Evolutionary conservation across 2,329 filamentous ascomycete genomes (phyloP).

Genomic region (Colletotrichum filicis): DNA sequence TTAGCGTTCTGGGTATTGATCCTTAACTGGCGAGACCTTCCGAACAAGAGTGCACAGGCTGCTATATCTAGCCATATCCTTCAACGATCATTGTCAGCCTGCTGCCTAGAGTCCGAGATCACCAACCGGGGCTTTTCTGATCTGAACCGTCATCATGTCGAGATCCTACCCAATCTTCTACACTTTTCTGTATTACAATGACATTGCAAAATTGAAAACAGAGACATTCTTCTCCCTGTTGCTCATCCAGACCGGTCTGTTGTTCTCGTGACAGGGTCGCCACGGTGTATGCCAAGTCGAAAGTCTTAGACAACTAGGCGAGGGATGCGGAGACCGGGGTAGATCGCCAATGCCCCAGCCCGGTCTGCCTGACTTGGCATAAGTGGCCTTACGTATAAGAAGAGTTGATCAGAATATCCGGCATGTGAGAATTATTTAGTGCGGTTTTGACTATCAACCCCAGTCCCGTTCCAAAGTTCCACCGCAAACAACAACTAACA

Average conservation of each 20-base stretch:
- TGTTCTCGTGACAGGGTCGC: background rate
- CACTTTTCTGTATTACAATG: background rate
- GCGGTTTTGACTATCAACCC: background rate
- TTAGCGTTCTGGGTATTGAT: background rate
- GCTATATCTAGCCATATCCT: background rate
- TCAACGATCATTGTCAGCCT: background rate
- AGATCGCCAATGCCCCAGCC: background rate
- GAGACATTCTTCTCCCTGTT: background rate
- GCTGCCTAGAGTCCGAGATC: background rate
- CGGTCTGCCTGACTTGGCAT: background rate
- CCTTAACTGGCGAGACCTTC: background rate
- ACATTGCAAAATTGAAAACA: background rate
- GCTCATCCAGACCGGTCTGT: background rate
- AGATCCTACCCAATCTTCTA: background rate
- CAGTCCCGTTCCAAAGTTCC: background rate
- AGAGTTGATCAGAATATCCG: background rate
- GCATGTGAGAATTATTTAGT: background rate
- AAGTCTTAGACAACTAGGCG: background rate
- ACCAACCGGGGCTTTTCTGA: background rate
- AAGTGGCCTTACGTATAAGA: background rate
- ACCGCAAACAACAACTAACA: background rate
- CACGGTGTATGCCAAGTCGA: background rate
- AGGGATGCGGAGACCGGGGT: background rate
- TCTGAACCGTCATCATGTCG: background rate
- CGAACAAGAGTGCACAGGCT: background rate